Evolutionary conservation across 805 yeast genomes (phyloP), one percentile per base, ranked within the genome.

Genomic region (Suhomyces pyralidae): DNA sequence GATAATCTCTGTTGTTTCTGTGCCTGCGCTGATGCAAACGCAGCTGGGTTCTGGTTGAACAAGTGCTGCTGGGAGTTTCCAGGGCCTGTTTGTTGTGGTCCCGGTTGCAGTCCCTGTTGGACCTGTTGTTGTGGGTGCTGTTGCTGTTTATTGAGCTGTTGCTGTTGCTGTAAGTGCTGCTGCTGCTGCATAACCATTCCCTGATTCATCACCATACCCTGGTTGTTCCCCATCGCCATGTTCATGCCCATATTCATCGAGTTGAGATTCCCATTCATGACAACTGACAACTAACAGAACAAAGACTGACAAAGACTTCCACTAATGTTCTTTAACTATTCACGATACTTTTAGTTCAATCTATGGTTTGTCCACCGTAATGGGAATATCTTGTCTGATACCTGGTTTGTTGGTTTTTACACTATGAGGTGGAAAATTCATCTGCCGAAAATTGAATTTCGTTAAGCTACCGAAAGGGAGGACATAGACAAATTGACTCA

Each of bases 191-290:
- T 45, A 7, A 51, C 47, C 48, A 48, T 44, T 5, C 50, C 53
- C 50, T 36, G 32, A 36, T 42, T 51, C 48, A 51, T 42, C 34
- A 46, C 45, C 53, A 47, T 49, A 7, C 52, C 51, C 22, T 22
- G 49, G 43, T 46, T 46, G 49, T 46, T 46, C 45, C 45, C 45
- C 49, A 46, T 46, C 43, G 40, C 49, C 49, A 46, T 46, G 22
- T 46, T 46, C 46, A 48, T 53, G 25, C 49, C 54, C 52, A 58
- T 55, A 42, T 48, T 52, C 50, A 49, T 49, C 50, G 54, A 46
- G 45, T 49, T 54, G 50, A 49, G 48, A 48, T 53, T 53, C 30
- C 51, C 51, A 45, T 57, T 55, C 54, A 50, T 54, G 19, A 22
- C 15, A 32, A 25, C 26, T 25, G 26, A 25, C 26, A 25, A 25